Evolutionary conservation across 805 yeast genomes (phyloP), one percentile per base, ranked within the genome.

Genomic region (Zygoascus ofunaensis): DNA sequence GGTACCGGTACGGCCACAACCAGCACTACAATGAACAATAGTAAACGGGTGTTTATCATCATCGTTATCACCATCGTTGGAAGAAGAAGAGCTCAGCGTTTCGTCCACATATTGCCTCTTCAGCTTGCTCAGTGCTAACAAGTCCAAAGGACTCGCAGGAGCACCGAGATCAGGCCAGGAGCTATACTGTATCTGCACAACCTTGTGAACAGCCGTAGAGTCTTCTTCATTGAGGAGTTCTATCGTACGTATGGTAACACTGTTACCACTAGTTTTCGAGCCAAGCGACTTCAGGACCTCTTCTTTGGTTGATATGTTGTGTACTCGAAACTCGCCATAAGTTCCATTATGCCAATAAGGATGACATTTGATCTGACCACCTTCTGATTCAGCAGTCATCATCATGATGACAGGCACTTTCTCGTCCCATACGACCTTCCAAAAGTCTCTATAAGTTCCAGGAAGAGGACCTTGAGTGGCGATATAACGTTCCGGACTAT

Each of bases 1-100:
- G 2, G 95, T 84, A 2, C 98, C 98, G 0, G 97, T 90, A 47
- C 98, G 72, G 7, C 98, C 98, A 62, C 96, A 90, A 0, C 98
- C 98, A 2, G 97, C 97, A 12, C 94, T 82, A 62, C 98, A 90
- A 65, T 90, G 97, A 34, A 83, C 86, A 37, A 87, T 57, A 20
- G 36, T 18, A 28, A 32, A 23, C 10, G 55, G 51, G 12, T 15
- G 35, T 20, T 24, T 23, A 12, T 17, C 18, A 14, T 41, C 20
- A 2, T 12, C 19, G 33, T 23, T 21, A n/a, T n/a, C n/a, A n/a
- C n/a, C n/a, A n/a, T n/a, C n/a, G 26, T 35, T 28, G 20, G 34
- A 36, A 26, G 19, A 22, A 3, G 17, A 15, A 21, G 33, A 22
- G 30, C 12, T 7, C 7, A 26, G 7, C 17, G 19, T 17, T 14